A percentile compares a stretch with the other conserved stretches of the same genome.
phyloP scores from a whole-genome alignment of 768 basidiomycete genomes.

The Serendipita vermifera region DNA sequence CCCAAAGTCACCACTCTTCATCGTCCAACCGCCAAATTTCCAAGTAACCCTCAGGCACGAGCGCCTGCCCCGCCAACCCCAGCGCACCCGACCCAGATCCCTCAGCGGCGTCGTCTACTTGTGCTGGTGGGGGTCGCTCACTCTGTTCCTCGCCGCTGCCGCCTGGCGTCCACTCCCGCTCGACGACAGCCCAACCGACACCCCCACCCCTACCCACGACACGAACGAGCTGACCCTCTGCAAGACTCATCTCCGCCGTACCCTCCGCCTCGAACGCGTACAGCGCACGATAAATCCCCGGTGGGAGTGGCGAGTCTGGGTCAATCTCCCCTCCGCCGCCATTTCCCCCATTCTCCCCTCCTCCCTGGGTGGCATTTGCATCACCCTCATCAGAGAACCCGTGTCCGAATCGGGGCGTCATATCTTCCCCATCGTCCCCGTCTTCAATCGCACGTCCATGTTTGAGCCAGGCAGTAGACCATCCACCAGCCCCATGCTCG shows the following conservation, averaged over 20 bases:
- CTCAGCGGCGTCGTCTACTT: slow-evolving; percentile 14
- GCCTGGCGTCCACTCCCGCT: slow-evolving; percentile 22
- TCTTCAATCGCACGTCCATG: background rate
- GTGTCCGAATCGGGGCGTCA: slow-evolving; percentile 18
- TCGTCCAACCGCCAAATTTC: slow-evolving; percentile 41
- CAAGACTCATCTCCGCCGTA: slow-evolving; percentile 67
- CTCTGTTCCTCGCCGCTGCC: too few relatives aligned
- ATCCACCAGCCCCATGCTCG: background rate
- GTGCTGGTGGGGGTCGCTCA: background rate
- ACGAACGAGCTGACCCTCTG: slow-evolving; percentile 60
- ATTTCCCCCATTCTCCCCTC: slow-evolving; percentile 15
- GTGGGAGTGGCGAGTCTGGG: slow-evolving; percentile 32
- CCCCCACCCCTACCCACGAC: slow-evolving; percentile 67
- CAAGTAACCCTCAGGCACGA: slow-evolving; percentile 71
- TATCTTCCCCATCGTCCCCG: background rate
- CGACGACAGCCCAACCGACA: slow-evolving; percentile 68
- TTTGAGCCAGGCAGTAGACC: background rate
- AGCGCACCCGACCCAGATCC: slow-evolving; percentile 17
- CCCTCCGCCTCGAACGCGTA: slow-evolving; percentile 72
- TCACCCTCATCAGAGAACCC: background rate
- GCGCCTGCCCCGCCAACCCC: slow-evolving; percentile 34
- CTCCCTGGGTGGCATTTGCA: slow-evolving; percentile 18
- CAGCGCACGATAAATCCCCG: slow-evolving; percentile 64
- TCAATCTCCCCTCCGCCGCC: slow-evolving; percentile 11
- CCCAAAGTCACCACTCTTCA: too few relatives aligned